Evolutionary conservation across 768 basidiomycete species (phyloP).

Genomic region (Amanita fuliginea): DNA sequence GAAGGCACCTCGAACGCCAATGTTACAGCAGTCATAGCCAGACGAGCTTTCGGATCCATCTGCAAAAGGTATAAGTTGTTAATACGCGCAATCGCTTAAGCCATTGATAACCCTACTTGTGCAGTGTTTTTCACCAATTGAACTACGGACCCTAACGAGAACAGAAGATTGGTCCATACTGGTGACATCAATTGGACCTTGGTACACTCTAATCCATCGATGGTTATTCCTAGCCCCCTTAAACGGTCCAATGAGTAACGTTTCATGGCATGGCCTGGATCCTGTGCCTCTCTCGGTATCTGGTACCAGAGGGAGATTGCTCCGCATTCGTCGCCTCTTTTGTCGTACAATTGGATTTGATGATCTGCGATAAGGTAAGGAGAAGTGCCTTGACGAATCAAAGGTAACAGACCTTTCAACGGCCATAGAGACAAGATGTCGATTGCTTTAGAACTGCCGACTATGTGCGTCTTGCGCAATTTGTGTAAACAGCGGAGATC

Average conservation of each 20-base stretch:
- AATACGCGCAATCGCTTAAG: background rate
- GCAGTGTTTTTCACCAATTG: background rate
- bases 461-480: background rate
- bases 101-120: background rate
- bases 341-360: background rate
- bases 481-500: background rate
- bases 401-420: background rate
- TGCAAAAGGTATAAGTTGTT: background rate
- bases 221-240: background rate
- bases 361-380: background rate
- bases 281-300: no score
- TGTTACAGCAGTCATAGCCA: background rate
- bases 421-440: background rate
- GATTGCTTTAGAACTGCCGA: background rate
- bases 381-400: background rate
- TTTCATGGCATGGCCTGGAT: background rate
- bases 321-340: background rate
- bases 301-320: background rate
- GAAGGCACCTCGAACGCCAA: slow-evolving; percentile 1
- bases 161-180: slow-evolving; percentile 1
- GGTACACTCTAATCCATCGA: background rate
- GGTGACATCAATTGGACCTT: background rate
- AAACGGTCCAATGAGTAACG: background rate
- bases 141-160: background rate
- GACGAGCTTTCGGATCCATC: background rate